Evolutionary conservation across 2,329 filamentous ascomycete genomes (phyloP).

Genomic region (Coniochaeta sp.): DNA sequence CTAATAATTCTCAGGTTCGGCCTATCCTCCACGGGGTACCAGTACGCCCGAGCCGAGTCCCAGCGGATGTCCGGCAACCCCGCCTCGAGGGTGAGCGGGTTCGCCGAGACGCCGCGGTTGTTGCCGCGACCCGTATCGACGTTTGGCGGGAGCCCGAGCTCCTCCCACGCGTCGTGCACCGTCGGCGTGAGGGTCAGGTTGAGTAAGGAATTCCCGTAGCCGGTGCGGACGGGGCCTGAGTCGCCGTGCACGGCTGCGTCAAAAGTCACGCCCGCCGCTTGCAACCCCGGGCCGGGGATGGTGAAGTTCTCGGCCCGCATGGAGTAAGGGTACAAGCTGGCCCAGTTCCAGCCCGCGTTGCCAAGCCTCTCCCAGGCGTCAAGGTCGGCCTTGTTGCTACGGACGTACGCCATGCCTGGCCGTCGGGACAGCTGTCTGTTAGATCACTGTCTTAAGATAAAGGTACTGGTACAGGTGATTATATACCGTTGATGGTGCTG

Average conservation of each 20-base stretch:
- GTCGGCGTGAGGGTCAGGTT: slow-evolving; percentile 23
- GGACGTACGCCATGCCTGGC: slow-evolving; percentile 37
- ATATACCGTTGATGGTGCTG: slow-evolving; percentile 23
- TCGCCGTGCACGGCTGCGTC: slow-evolving; percentile 25
- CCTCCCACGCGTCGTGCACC: slow-evolving; percentile 23
- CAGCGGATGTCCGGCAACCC: slow-evolving; percentile 24
- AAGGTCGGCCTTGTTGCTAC: slow-evolving; percentile 32
- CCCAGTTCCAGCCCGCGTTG: slow-evolving; percentile 37
- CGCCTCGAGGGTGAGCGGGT: slow-evolving; percentile 32
- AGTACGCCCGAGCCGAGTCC: slow-evolving; percentile 34
- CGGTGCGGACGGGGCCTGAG: slow-evolving; percentile 26
- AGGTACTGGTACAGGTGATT: not conserved
- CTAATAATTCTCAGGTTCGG: slow-evolving; percentile 30
- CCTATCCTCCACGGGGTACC: slow-evolving; percentile 27
- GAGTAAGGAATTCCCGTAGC: slow-evolving; percentile 25
- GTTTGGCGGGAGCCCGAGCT: slow-evolving; percentile 24
- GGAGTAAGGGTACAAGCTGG: slow-evolving; percentile 37
- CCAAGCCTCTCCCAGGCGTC: slow-evolving; percentile 36
- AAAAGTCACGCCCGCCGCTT: slow-evolving; percentile 25
- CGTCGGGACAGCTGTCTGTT: slow-evolving; percentile 7
- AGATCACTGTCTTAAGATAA: too few relatives aligned
- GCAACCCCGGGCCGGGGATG: slow-evolving; percentile 25
- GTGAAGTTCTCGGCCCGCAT: slow-evolving; percentile 32
- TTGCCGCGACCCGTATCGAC: slow-evolving; percentile 30
- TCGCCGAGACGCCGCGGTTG: slow-evolving; percentile 28